Percentiles rank a stretch among this genome's conserved stretches.
Evolutionary conservation across 768 basidiomycete species (phyloP).

Genomic region (Sporobolomyces phaffii): DNA sequence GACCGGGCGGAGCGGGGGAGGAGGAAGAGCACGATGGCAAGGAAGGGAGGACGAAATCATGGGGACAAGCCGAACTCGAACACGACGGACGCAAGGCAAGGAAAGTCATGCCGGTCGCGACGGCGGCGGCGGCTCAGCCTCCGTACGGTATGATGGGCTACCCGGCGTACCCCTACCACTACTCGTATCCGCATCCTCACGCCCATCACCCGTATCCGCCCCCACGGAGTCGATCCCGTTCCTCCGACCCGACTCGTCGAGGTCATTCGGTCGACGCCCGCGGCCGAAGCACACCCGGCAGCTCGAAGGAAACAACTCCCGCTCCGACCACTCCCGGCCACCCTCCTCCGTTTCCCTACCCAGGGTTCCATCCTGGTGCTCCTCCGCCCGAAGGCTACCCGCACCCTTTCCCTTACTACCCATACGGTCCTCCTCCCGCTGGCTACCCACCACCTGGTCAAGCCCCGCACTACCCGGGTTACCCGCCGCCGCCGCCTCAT

Average conservation of each 20-base stretch:
- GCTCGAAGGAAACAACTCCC: constrained; percentile 12
- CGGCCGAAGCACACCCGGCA: constrained; percentile 5
- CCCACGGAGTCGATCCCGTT: constrained; percentile 26
- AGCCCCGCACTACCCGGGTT: constrained; percentile 18
- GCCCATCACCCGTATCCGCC: constrained; percentile 36
- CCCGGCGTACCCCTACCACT: constrained; percentile 27
- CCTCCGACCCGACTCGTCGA: constrained; percentile 21
- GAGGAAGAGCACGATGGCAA: constrained; percentile 28
- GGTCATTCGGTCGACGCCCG: constrained; percentile 28
- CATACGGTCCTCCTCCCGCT: constrained; percentile 21
- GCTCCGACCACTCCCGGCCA: constrained; percentile 9
- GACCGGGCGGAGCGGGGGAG: constrained; percentile 21
- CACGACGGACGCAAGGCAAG: constrained; percentile 26
- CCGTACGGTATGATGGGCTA: constrained; percentile 33
- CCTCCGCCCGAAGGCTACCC: constrained; percentile 31
- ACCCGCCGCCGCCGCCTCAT: neutral
- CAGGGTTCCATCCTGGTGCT: constrained; percentile 20
- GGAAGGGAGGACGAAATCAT: constrained; percentile 25
- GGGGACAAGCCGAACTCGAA: constrained; percentile 17
- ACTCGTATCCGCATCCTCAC: constrained; percentile 33
- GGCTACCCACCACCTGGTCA: constrained; percentile 23
- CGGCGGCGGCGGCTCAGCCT: neutral
- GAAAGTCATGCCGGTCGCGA: constrained; percentile 34
- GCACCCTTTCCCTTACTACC: constrained; percentile 24
- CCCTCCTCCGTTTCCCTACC: constrained; percentile 7